These are phyloP conservation scores for Anacardium occidentale DNA, from an alignment of 345 rosid genomes.

Conservation along the genomic window DNA sequence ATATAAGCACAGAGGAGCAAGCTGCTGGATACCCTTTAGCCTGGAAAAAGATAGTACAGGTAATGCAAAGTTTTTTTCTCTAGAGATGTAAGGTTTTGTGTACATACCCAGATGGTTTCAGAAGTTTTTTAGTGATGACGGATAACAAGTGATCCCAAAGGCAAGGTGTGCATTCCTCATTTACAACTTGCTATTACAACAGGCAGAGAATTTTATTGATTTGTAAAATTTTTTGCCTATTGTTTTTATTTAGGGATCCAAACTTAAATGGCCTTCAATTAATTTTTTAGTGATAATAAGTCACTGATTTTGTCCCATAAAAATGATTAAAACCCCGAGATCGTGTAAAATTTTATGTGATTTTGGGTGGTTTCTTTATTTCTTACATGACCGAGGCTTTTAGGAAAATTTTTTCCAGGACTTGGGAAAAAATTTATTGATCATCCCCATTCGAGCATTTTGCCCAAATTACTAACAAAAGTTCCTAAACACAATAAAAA, in stretches of 20 bases:
- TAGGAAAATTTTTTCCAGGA: too few species aligned
- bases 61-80: not conserved
- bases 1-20: slow-evolving; percentile 30
- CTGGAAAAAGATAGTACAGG: not conserved
- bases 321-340: too few species aligned
- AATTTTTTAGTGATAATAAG: too few species aligned
- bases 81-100: not conserved
- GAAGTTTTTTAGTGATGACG: too few species aligned
- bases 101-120: not conserved
- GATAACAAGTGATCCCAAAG: not conserved
- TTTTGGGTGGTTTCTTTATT: too few species aligned
- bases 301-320: too few species aligned
- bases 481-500: too few species aligned
- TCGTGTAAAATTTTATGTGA: too few species aligned
- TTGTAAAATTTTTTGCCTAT: not conserved
- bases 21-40: not conserved
- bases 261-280: not conserved
- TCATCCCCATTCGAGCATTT: too few species aligned
- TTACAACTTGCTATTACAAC: not conserved
- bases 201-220: not conserved
- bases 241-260: not conserved
- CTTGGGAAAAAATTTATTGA: too few species aligned
- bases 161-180: not conserved
- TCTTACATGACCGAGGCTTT: too few species aligned
- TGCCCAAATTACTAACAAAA: too few species aligned